Evolutionary conservation across 139 green algal genomes (phyloP).

Genomic region (Volvox reticuliferus): DNA sequence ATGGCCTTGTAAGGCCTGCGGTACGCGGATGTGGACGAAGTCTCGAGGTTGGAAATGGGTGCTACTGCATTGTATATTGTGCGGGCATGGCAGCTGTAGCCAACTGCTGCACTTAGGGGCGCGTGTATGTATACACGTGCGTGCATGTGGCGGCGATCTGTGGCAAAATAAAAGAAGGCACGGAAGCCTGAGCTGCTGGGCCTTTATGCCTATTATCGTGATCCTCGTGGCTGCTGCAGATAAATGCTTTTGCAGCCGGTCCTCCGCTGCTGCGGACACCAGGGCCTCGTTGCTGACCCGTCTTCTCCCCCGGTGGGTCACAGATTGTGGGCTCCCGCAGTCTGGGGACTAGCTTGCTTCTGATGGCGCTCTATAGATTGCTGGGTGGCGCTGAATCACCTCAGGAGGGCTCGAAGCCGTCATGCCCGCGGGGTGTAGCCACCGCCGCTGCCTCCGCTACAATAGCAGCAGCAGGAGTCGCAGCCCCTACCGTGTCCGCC

Average conservation of each 20-base stretch:
- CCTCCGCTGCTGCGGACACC: not conserved
- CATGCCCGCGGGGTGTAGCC: not conserved
- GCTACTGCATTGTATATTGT: not conserved
- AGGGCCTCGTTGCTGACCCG: no score
- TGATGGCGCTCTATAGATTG: not conserved
- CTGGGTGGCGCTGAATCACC: not conserved
- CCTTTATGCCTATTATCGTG: not conserved
- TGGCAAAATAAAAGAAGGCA: not conserved
- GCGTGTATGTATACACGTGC: no score
- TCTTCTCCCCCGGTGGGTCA: no score
- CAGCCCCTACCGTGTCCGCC: not conserved
- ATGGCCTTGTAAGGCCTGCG: not conserved
- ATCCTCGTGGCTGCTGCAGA: not conserved
- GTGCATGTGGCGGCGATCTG: no score
- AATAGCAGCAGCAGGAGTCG: not conserved
- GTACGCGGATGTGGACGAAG: not conserved
- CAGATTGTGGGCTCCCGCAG: slow-evolving; percentile 37
- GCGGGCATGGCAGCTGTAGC: no score
- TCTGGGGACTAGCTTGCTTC: not conserved
- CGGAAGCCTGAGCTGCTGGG: not conserved
- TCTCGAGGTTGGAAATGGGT: not conserved
- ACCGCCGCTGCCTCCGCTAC: not conserved
- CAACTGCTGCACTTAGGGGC: no score
- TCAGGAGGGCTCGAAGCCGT: not conserved
- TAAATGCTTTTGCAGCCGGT: not conserved